These are phyloP conservation scores for Metschnikowia cerradonensis DNA, from an alignment of 805 yeast genomes.

Conservation along the genomic window DNA sequence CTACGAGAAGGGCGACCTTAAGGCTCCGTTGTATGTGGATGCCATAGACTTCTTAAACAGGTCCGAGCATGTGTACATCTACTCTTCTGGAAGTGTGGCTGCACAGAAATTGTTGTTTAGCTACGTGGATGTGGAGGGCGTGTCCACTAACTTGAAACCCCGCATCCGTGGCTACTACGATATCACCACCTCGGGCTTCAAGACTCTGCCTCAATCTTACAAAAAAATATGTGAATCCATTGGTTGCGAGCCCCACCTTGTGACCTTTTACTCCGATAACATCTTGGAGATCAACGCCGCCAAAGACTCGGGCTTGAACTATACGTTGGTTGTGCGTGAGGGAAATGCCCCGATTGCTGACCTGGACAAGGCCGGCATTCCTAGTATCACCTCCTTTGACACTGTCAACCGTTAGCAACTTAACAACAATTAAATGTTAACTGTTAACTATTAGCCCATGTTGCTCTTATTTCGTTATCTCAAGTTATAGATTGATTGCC, in stretches of 20 bases:
- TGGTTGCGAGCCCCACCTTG: conserved; percentile 27
- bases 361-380: conserved; percentile 22
- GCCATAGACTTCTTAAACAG: conserved; percentile 54
- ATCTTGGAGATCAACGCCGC: conserved; percentile 78
- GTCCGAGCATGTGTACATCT: conserved; percentile 52
- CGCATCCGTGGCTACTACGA: conserved; percentile 71
- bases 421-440: too few relatives aligned
- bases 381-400: conserved; percentile 7
- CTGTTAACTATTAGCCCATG: too few relatives aligned
- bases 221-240: conserved; percentile 46
- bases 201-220: conserved; percentile 57
- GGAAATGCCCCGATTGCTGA: conserved; percentile 60
- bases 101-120: conserved; percentile 80
- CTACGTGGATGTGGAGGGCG: conserved; percentile 44
- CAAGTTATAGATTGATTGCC: not conserved
- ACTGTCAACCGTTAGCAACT: not conserved
- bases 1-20: conserved; percentile 67
- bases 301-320: conserved; percentile 52
- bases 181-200: conserved; percentile 78
- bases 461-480: too few relatives aligned
- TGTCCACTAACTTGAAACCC: conserved; percentile 48
- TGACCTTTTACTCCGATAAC: conserved; percentile 77
- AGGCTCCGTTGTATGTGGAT: conserved; percentile 74
- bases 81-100: conserved; percentile 84
- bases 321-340: conserved; percentile 61